Evolutionary conservation across 2,329 filamentous ascomycete species (phyloP).

Genomic region (Penicillium nordicum): DNA sequence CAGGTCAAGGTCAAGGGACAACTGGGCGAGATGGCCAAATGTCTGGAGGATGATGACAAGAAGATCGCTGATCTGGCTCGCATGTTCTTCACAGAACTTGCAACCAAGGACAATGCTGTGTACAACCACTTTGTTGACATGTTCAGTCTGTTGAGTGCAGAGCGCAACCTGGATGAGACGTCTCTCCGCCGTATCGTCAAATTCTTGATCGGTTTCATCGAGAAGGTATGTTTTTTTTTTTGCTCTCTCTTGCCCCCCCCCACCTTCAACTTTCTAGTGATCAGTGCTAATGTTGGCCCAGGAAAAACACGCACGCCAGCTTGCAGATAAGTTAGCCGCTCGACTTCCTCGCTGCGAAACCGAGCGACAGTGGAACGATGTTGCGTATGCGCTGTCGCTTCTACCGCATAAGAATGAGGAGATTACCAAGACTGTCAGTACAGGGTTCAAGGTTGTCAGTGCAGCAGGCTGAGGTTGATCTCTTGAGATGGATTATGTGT

Average conservation of each 20-base stretch:
- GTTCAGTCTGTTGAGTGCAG: constrained; percentile 88
- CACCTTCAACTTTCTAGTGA: neutral
- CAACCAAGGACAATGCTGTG: constrained; percentile 96
- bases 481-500: constrained; percentile 7
- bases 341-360: constrained; percentile 81
- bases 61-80: constrained; percentile 87
- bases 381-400: constrained; percentile 84
- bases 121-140: constrained; percentile 99
- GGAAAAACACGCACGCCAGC: constrained; percentile 96
- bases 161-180: constrained; percentile 76
- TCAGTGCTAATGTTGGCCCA: constrained; percentile 36
- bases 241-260: too few species aligned
- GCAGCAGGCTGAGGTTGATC: constrained; percentile 57
- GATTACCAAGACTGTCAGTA: constrained; percentile 41
- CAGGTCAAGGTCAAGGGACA: constrained; percentile 99
- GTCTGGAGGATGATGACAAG: constrained; percentile 92
- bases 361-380: constrained; percentile 96
- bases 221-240: constrained; percentile 67
- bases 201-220: constrained; percentile 92
- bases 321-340: constrained; percentile 87
- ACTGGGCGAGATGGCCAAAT: constrained; percentile 98
- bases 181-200: constrained; percentile 81
- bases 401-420: constrained; percentile 67
- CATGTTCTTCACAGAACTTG: constrained; percentile 98
- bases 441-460: constrained; percentile 61